Percentiles rank a stretch among this genome's conserved stretches.
Conservation (phyloP, 805 yeast genomes). For the Lachancea meyersii region DNA sequence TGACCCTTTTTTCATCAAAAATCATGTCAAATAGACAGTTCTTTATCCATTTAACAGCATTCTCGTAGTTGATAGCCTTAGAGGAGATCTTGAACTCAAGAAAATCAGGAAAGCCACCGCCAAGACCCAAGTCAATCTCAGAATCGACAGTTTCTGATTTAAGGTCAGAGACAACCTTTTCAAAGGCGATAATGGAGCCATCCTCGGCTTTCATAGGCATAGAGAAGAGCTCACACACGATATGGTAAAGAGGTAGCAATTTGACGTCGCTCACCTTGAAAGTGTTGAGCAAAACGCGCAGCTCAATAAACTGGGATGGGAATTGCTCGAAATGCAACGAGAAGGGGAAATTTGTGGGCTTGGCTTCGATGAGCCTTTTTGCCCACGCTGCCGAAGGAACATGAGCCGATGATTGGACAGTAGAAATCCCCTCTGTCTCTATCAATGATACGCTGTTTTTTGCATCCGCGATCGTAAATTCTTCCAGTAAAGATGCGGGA, state of each 20-base stretch:
- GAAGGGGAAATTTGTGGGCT: slow-evolving; percentile 52
- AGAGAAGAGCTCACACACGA: slow-evolving; percentile 62
- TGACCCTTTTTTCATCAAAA: slow-evolving; percentile 68
- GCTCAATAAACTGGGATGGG: slow-evolving; percentile 70
- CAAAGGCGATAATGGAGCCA: slow-evolving; percentile 57
- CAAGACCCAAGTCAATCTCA: slow-evolving; percentile 50
- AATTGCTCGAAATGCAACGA: slow-evolving; percentile 74
- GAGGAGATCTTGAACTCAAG: slow-evolving; percentile 57
- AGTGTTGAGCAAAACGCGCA: slow-evolving; percentile 57
- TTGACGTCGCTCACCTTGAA: slow-evolving; percentile 40
- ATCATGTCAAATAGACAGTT: slow-evolving; percentile 58
- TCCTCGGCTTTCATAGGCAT: slow-evolving; percentile 62
- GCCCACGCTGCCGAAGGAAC: slow-evolving; percentile 31
- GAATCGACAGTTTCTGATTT: slow-evolving; percentile 68
- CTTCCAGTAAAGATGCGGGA: slow-evolving; percentile 56
- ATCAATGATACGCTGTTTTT: slow-evolving; percentile 62
- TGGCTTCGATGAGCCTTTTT: slow-evolving; percentile 21
- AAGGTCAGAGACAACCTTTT: slow-evolving; percentile 65
- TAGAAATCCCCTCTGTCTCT: slow-evolving; percentile 55
- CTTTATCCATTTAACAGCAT: slow-evolving; percentile 72
- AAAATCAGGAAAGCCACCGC: slow-evolving; percentile 59
- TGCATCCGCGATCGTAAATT: slow-evolving; percentile 71
- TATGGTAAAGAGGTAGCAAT: slow-evolving; percentile 57
- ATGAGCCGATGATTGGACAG: slow-evolving; percentile 42
- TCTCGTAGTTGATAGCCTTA: slow-evolving; percentile 51